Evolutionary conservation across 495 filamentous ascomycete genomes (phyloP).

Genomic region (Podospora anserina): DNA sequence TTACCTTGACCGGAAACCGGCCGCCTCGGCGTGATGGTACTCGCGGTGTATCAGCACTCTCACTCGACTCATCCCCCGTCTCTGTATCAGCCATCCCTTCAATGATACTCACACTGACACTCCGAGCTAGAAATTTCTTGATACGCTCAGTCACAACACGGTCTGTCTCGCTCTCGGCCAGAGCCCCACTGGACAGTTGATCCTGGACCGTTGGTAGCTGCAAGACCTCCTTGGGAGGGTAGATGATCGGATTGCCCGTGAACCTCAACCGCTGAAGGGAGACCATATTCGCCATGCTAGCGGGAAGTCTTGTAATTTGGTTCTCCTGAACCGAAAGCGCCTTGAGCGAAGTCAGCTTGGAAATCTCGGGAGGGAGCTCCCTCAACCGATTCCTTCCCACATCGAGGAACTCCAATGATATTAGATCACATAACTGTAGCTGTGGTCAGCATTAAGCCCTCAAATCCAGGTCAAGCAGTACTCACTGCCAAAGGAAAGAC

Average conservation of each 20-base stretch:
- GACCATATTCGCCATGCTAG: constrained; percentile 75
- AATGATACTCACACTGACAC: constrained; percentile 46
- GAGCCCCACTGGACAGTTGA: constrained; percentile 38
- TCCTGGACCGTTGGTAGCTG: constrained; percentile 38
- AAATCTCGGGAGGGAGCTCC: constrained; percentile 70
- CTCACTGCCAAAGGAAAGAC: constrained; percentile 61
- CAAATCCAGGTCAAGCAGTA: constrained; percentile 59
- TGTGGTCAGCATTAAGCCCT: background rate
- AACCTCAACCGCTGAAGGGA: constrained; percentile 80
- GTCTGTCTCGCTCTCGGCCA: constrained; percentile 45
- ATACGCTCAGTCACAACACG: constrained; percentile 68
- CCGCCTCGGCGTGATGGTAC: constrained; percentile 63
- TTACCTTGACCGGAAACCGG: constrained; percentile 77
- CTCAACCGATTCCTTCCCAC: constrained; percentile 77
- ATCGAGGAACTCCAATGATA: constrained; percentile 86
- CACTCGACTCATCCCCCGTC: constrained; percentile 62
- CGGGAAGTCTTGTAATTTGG: constrained; percentile 73
- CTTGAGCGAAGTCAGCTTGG: constrained; percentile 65
- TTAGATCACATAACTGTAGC: constrained; percentile 62
- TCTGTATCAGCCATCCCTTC: constrained; percentile 46
- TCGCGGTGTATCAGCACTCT: constrained; percentile 63
- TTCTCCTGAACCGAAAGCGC: constrained; percentile 77
- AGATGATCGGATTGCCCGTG: constrained; percentile 71
- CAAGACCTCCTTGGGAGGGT: constrained; percentile 60
- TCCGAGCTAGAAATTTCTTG: constrained; percentile 65